These are phyloP conservation scores for Trichoderma breve DNA, from an alignment of 2,329 filamentous ascomycete genomes.

Conservation along the genomic window DNA sequence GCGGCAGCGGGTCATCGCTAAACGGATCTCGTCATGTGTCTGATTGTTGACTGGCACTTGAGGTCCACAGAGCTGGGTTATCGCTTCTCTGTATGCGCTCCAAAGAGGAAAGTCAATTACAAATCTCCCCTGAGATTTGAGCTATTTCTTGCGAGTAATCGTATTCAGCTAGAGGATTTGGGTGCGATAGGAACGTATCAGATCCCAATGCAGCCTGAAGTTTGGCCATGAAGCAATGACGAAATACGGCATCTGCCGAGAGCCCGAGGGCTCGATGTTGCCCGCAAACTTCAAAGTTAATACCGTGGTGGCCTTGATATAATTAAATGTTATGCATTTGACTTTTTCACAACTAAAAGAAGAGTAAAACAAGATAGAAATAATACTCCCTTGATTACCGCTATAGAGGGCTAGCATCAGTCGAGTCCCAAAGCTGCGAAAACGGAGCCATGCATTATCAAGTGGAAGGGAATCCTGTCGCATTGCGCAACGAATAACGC, in stretches of 20 bases:
- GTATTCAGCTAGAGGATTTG: neutral
- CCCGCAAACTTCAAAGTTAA: no score
- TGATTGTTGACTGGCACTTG: neutral
- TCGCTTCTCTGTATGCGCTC: neutral
- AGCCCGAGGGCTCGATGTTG: neutral
- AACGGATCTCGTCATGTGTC: slow-evolving; percentile 17
- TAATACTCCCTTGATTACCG: neutral
- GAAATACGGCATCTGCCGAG: neutral
- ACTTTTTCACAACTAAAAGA: neutral
- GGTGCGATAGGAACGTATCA: neutral
- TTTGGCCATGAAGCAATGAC: neutral
- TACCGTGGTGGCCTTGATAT: neutral
- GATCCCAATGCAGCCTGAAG: neutral
- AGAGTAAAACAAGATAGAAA: neutral
- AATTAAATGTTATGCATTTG: neutral
- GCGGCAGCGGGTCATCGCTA: slow-evolving; percentile 12
- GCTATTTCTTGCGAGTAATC: neutral
- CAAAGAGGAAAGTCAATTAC: neutral
- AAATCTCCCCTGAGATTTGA: neutral
- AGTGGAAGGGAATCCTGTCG: neutral
- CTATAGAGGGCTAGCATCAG: neutral
- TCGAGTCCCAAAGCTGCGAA: neutral
- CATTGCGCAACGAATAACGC: neutral
- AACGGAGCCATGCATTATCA: neutral
- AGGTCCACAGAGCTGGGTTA: neutral